Base-by-base conservation (phyloP, 23 red algal species). In the Agarophyton chilense region DNA sequence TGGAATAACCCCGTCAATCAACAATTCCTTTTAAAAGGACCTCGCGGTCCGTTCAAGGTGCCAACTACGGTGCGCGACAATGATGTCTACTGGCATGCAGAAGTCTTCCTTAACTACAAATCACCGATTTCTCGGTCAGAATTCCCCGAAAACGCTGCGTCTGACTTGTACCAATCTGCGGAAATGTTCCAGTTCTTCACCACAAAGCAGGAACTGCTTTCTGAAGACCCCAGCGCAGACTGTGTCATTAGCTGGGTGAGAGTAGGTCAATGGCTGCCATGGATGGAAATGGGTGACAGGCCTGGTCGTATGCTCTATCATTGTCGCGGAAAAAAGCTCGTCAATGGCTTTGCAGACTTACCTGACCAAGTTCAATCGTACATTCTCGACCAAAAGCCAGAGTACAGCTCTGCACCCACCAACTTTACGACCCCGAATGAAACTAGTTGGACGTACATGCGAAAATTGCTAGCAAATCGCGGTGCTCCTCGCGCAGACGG, bases 1-100 rank as follows among this genome's bases (percentile, higher is more conserved):
- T 94, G 84, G 86, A 98, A 98, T 74, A 92, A 98, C 61, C 96
- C 96, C 12, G 96, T 98, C 2, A 98, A 98, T 47, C 88, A 95
- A 86, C 75, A 98, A 58, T 95, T 98, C 53, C 33, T 94, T 78
- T 54, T 89, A 22, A 40, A 51, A 3, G 78, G 74, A 28, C 60
- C 81, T 13, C 39, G 90, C 22, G 82, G 84, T 3, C 32, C 68
- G 17, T 93, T 82, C 61, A 47, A 63, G 64, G 88, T 95, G 50
- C 92, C 92, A 18, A 93, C 91, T 21, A 91, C 93, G 10, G 72
- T 43, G 35, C 52, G 39, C 26, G 92, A 77, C 24, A 79, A 84
- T 17, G 92, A 98, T 86, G 67, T 98, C 0, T 95, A 87, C 80
- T 98, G 96, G 96, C 81, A 93, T 60, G 78, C 88, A 1, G 96